A percentile compares a stretch with the other conserved stretches of the same genome.
These are phyloP conservation scores for Penicillium palitans DNA, from an alignment of 2,329 filamentous ascomycete species.

Conservation along the genomic window DNA sequence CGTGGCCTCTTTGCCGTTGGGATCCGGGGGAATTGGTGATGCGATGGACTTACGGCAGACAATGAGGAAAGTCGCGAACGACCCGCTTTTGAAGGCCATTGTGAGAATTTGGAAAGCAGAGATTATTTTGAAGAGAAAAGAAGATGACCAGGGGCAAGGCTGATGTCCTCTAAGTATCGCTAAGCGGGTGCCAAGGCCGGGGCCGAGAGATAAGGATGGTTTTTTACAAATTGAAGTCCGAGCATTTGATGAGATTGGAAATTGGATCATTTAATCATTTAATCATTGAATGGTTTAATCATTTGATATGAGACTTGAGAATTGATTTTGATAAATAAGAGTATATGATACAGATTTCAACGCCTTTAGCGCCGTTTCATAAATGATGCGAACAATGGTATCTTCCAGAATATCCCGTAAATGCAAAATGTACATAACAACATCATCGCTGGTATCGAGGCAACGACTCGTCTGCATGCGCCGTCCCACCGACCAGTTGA, in stretches of 20 bases:
- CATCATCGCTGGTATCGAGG: slow-evolving; percentile 47
- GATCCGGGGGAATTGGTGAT: slow-evolving; percentile 4
- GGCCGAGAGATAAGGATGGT: background rate
- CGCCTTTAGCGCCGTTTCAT: slow-evolving; percentile 15
- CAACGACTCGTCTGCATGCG: slow-evolving; percentile 42
- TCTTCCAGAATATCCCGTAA: slow-evolving; percentile 35
- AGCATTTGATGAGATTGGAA: background rate
- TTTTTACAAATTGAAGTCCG: background rate
- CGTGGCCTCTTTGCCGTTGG: slow-evolving; percentile 8
- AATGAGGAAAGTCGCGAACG: slow-evolving; percentile 96
- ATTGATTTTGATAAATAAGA: slow-evolving; percentile 6
- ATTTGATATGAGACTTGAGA: background rate
- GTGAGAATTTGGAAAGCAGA: slow-evolving; percentile 5
- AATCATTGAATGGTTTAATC: background rate
- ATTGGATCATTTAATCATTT: too few species aligned
- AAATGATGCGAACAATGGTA: slow-evolving; percentile 34
- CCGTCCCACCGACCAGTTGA: slow-evolving; percentile 42
- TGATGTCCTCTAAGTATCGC: slow-evolving; percentile 12
- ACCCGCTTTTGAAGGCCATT: slow-evolving; percentile 50
- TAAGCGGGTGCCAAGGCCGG: slow-evolving; percentile 24
- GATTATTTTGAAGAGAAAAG: slow-evolving; percentile 5
- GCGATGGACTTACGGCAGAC: slow-evolving; percentile 72
- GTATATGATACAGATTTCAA: slow-evolving; percentile 25
- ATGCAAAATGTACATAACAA: slow-evolving; percentile 31
- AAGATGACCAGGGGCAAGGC: slow-evolving; percentile 12